Conservation (phyloP, 2,329 filamentous ascomycete species). For the Penicillium sp. region DNA sequence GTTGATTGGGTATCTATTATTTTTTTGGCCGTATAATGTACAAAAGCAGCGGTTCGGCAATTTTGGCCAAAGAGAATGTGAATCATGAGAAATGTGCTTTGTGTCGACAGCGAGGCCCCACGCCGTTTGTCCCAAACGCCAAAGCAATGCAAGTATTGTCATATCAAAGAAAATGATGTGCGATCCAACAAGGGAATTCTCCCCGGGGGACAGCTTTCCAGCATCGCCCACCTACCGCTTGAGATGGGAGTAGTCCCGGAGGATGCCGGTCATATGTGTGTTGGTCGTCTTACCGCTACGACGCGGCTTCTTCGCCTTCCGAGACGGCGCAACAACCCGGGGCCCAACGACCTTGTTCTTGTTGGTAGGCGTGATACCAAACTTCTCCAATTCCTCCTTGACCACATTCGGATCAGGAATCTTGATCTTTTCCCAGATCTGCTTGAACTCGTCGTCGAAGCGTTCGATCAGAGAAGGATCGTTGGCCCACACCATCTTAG, state of each 20-base stretch:
- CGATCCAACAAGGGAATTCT: not conserved
- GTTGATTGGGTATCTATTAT: constrained; percentile 24
- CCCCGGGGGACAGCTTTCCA: not conserved
- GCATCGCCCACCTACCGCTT: constrained; percentile 33
- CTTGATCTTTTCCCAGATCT: constrained; percentile 78
- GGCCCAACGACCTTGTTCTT: constrained; percentile 70
- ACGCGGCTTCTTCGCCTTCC: constrained; percentile 74
- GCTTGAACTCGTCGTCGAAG: constrained; percentile 80
- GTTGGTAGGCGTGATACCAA: constrained; percentile 81
- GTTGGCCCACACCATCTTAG: constrained; percentile 86
- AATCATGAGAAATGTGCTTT: not conserved
- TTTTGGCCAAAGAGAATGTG: not conserved
- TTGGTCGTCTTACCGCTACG: constrained; percentile 82
- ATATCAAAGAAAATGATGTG: not conserved
- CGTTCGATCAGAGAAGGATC: constrained; percentile 73
- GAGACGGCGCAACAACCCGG: constrained; percentile 59
- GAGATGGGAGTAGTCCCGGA: constrained; percentile 69
- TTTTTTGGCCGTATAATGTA: constrained; percentile 16
- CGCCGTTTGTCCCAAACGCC: constrained; percentile 17
- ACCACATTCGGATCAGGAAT: constrained; percentile 76
- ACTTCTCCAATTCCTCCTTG: constrained; percentile 72
- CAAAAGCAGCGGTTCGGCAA: constrained; percentile 5
- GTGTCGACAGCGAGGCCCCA: not conserved
- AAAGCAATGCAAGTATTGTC: constrained; percentile 22
- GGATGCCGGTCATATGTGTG: constrained; percentile 78